These are phyloP conservation scores for Psilocybe tampanensis DNA, from an alignment of 768 basidiomycete genomes.

Conservation along the genomic window DNA sequence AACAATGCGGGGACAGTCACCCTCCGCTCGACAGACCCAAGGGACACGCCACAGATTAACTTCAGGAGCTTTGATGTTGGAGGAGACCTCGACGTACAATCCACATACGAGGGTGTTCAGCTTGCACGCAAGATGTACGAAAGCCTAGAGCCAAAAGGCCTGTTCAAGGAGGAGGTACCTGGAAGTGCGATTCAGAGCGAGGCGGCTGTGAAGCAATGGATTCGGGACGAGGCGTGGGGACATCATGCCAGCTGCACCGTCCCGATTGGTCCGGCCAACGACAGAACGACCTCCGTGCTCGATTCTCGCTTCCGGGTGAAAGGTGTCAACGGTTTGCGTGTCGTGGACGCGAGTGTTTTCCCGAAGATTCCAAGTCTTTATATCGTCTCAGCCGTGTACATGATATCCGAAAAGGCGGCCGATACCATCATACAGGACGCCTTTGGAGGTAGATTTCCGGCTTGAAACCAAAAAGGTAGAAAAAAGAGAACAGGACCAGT, in stretches of 20 bases:
- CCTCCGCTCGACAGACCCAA: conserved; percentile 9
- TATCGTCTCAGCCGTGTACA: conserved; percentile 7
- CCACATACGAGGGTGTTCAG: conserved; percentile 7
- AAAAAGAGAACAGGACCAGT: too few relatives aligned
- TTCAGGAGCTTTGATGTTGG: conserved; percentile 10
- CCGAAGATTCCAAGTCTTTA: conserved; percentile 13
- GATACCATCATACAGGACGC: conserved; percentile 8
- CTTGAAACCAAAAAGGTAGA: too few relatives aligned
- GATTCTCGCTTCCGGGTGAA: conserved; percentile 11
- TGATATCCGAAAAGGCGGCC: conserved; percentile 14
- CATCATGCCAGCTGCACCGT: conserved; percentile 13
- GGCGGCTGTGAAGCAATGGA: conserved; percentile 10
- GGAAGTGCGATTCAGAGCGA: conserved; percentile 6
- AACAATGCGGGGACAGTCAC: conserved; percentile 14
- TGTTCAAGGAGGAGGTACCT: conserved; percentile 5
- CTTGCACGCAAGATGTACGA: conserved; percentile 7
- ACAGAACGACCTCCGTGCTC: background rate
- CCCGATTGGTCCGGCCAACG: conserved; percentile 7
- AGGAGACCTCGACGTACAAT: conserved; percentile 5
- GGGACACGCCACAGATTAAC: conserved; percentile 7
- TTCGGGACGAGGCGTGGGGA: conserved; percentile 12
- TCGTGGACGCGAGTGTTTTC: conserved; percentile 15
- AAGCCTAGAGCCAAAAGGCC: background rate
- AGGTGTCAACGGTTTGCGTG: conserved; percentile 9
- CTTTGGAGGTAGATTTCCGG: too few relatives aligned